Evolutionary conservation across 306 rosid species (phyloP), one percentile per base, ranked within the genome.

Genomic region (Sphenostylis stenocarpa): DNA sequence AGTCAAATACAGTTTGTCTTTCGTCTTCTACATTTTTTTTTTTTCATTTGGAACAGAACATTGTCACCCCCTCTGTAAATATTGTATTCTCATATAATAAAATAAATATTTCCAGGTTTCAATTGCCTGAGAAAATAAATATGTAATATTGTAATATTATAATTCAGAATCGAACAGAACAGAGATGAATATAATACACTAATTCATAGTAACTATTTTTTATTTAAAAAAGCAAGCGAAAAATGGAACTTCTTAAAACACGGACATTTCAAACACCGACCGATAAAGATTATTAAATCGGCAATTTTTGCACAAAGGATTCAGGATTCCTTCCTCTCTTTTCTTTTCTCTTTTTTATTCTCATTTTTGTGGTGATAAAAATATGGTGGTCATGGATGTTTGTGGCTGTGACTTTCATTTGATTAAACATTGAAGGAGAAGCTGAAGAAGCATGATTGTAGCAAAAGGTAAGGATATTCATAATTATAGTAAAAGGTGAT

Each of bases 11-110:
- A 57, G 24, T 74, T 77, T 55, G 64, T 63, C 75, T 36, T 69
- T 24, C 41, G 15, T 5, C 38, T 9, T 17, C 39, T 36, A 7
- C 45, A 33, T 21, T 67, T 41, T 57, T 23, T 38, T 71, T 77
- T 33, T 57, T 47, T 17, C 63, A 39, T n/a, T 78, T 56, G 67
- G 72, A 48, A 72, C 72, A 72, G 47, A 49, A 28, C 65, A 72
- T 57, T 72, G 6, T 49, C 75, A 66, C 75, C 26, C 26, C 75
- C 43, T 12, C 6, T 78, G 85, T 82, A 82, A 34, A 82, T 77
- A 77, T 67, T 60, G 67, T 67, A 67, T 55, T 33, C 10, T 75
- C 51, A 24, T 44, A 44, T 45, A 77, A 17, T 72, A n/a, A 47
- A 43, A 17, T 5, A 11, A 15, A 33, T 51, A 4, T 20, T 15